Conservation (phyloP, 2,329 filamentous ascomycete species). For the Venturia aucupariae region DNA sequence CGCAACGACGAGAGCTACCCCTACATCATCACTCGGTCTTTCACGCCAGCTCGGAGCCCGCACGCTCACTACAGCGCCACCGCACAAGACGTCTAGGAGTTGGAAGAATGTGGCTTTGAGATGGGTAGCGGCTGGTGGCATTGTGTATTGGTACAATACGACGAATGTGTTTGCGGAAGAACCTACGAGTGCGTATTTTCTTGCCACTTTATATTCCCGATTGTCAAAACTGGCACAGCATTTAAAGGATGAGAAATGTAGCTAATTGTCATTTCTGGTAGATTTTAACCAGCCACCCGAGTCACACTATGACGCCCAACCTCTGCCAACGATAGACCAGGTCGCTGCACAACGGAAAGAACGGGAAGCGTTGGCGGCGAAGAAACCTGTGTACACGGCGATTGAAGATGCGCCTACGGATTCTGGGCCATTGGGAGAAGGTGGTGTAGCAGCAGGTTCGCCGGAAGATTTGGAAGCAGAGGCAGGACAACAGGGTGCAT, state of each 20-base stretch:
- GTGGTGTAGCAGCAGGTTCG: constrained; percentile 21
- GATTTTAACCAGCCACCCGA: constrained; percentile 27
- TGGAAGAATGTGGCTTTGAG: constrained; percentile 71
- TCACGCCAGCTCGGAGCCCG: constrained; percentile 22
- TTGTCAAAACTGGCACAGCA: background rate
- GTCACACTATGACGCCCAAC: constrained; percentile 32
- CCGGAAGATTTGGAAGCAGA: constrained; percentile 64
- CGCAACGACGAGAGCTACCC: background rate
- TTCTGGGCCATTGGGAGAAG: constrained; percentile 4
- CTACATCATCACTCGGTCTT: background rate
- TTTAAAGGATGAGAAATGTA: too few species aligned
- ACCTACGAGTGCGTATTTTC: constrained; percentile 14
- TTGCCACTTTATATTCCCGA: background rate
- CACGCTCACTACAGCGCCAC: constrained; percentile 49
- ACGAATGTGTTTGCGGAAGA: constrained; percentile 81
- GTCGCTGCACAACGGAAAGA: constrained; percentile 27
- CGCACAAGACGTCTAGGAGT: constrained; percentile 40
- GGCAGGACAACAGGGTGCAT: constrained; percentile 78
- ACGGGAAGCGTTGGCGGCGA: constrained; percentile 20
- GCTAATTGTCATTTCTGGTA: background rate
- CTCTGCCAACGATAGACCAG: constrained; percentile 29
- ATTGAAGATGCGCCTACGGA: constrained; percentile 16
- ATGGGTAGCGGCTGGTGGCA: constrained; percentile 65
- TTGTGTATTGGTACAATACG: constrained; percentile 92
- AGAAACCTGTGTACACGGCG: constrained; percentile 15